These are phyloP conservation scores for Parasitella parasitica DNA, from an alignment of 371 early-diverging fungal genomes.

Conservation along the genomic window DNA sequence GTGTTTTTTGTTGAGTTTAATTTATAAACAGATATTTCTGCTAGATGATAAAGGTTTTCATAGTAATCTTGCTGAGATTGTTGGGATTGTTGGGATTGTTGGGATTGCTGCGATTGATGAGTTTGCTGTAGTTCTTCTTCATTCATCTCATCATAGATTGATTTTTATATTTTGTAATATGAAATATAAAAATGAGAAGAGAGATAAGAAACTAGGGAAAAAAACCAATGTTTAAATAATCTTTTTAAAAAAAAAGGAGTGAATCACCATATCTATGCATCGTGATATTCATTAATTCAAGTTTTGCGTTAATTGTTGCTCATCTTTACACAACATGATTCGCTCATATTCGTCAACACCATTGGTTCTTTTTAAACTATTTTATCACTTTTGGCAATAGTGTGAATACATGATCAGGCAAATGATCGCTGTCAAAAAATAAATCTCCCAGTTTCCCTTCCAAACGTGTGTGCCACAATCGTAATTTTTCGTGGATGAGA, in stretches of 20 bases:
- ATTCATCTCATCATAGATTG: constrained; percentile 1
- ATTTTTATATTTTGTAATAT: background rate
- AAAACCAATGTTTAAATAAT: background rate
- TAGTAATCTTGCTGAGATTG: constrained; percentile 2
- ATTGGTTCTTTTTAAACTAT: background rate
- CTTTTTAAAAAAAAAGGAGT: background rate
- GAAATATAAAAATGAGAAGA: background rate
- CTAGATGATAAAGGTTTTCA: constrained; percentile 21
- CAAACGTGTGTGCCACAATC: no score
- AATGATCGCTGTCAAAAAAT: background rate
- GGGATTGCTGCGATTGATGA: no score
- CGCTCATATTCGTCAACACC: background rate
- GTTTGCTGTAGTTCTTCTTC: background rate
- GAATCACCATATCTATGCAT: background rate
- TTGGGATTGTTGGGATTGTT: no score
- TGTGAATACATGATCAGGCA: no score
- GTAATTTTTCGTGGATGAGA: no score
- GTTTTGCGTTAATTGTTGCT: background rate
- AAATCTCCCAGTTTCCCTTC: background rate
- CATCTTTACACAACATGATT: constrained; percentile 1
- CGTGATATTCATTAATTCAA: constrained; percentile 1
- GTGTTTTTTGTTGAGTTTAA: constrained; percentile 21
- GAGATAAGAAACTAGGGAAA: background rate
- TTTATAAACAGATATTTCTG: constrained; percentile 35
- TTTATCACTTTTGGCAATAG: background rate